These are phyloP conservation scores for Achaetomium macrosporum DNA, from an alignment of 2,329 filamentous ascomycete species.

Conservation along the genomic window DNA sequence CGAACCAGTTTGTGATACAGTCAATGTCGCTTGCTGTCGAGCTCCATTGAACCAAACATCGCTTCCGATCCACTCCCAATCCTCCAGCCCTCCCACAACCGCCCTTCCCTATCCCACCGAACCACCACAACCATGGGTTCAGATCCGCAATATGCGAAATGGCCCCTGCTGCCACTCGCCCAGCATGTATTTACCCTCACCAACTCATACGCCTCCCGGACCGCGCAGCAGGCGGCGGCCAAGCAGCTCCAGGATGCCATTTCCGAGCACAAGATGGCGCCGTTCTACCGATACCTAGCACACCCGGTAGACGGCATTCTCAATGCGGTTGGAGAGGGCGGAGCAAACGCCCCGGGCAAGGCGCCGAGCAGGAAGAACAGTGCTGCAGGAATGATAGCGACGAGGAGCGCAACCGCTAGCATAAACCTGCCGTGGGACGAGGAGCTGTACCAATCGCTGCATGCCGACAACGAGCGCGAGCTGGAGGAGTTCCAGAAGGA, in stretches of 20 bases:
- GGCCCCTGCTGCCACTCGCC: conserved; percentile 72
- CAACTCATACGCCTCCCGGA: conserved; percentile 64
- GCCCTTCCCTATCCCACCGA: conserved; percentile 1
- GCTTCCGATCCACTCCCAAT: background rate
- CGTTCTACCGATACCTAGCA: conserved; percentile 77
- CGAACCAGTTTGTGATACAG: background rate
- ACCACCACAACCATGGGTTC: conserved; percentile 56
- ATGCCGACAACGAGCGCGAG: conserved; percentile 72
- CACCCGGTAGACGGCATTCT: conserved; percentile 77
- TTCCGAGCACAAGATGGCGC: conserved; percentile 77
- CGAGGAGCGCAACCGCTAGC: conserved; percentile 56
- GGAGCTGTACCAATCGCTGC: conserved; percentile 69
- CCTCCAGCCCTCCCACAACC: background rate
- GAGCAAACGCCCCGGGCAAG: conserved; percentile 45
- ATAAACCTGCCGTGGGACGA: conserved; percentile 87
- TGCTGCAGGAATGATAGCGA: conserved; percentile 68
- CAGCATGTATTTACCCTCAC: conserved; percentile 85
- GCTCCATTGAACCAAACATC: background rate
- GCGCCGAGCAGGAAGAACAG: conserved; percentile 63
- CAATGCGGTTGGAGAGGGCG: conserved; percentile 66
- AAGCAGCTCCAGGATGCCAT: conserved; percentile 79
- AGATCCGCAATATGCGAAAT: conserved; percentile 81
- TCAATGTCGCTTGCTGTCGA: too few relatives aligned
- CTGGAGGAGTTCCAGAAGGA: conserved; percentile 74
- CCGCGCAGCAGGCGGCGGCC: conserved; percentile 62